These are phyloP conservation scores for Russula olivacea DNA, from an alignment of 768 basidiomycete genomes.

Conservation along the genomic window DNA sequence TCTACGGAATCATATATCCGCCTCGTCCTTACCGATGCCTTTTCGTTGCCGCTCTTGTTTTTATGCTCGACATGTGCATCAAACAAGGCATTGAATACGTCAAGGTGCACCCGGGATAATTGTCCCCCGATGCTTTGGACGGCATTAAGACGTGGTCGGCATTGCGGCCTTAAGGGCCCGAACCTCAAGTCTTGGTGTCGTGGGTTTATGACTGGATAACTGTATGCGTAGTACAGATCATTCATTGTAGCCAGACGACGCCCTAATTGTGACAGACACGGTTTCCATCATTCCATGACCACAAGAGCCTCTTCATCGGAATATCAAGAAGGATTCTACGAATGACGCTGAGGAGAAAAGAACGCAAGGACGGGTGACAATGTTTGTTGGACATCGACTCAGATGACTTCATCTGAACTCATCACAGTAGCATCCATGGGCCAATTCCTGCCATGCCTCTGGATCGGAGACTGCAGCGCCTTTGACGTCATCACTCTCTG, in stretches of 20 bases:
- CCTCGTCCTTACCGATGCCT: constrained; percentile 25
- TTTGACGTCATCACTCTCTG: constrained; percentile 44
- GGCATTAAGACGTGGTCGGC: constrained; percentile 38
- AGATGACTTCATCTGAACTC: not conserved
- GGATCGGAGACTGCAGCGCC: constrained; percentile 78
- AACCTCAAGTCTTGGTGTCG: constrained; percentile 2
- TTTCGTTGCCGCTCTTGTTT: constrained; percentile 48
- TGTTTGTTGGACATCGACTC: constrained; percentile 9
- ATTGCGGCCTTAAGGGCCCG: constrained; percentile 29
- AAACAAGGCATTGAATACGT: constrained; percentile 7
- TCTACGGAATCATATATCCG: constrained; percentile 16
- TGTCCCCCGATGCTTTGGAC: constrained; percentile 19
- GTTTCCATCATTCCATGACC: constrained; percentile 1
- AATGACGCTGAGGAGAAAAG: not conserved
- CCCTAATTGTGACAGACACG: not conserved
- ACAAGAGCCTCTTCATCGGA: not conserved
- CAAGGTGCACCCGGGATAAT: constrained; percentile 21
- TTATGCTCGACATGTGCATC: constrained; percentile 34
- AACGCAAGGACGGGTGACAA: not conserved
- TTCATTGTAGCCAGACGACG: not conserved
- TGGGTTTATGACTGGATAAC: not conserved
- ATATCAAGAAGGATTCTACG: not conserved
- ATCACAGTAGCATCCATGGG: constrained; percentile 35
- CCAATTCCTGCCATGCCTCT: constrained; percentile 70
- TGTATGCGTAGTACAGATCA: constrained; percentile 15